These are phyloP conservation scores for Talaromyces amestolkiae DNA, from an alignment of 2,329 filamentous ascomycete genomes.

Conservation along the genomic window DNA sequence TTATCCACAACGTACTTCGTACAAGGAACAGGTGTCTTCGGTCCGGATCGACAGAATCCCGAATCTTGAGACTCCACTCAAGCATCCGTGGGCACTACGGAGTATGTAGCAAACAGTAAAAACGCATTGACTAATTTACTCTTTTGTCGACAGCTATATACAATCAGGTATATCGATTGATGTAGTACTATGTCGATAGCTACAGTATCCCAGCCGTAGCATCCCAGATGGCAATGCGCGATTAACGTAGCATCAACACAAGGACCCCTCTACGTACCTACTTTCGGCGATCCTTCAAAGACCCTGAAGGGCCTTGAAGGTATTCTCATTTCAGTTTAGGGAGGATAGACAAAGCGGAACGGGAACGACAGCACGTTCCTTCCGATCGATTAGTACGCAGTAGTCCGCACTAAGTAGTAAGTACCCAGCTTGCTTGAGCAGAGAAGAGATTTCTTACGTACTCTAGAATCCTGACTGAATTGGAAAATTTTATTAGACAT, in stretches of 20 bases:
- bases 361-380: conserved; percentile 1
- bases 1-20: background rate
- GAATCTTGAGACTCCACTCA: background rate
- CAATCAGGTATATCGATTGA: background rate
- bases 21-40: background rate
- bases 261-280: background rate
- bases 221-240: background rate
- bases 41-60: background rate
- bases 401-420: background rate
- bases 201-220: background rate
- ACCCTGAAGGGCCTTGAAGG: background rate
- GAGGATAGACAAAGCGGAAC: background rate
- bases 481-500: background rate
- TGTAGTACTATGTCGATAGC: background rate
- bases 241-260: background rate
- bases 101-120: background rate
- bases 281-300: background rate
- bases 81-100: background rate
- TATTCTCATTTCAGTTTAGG: conserved; percentile 1
- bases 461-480: background rate
- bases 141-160: background rate
- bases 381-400: background rate
- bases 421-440: background rate
- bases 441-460: background rate
- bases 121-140: background rate